phyloP scores from a whole-genome alignment of 2,329 filamentous ascomycete species.

The Xylariaceae sp. region DNA sequence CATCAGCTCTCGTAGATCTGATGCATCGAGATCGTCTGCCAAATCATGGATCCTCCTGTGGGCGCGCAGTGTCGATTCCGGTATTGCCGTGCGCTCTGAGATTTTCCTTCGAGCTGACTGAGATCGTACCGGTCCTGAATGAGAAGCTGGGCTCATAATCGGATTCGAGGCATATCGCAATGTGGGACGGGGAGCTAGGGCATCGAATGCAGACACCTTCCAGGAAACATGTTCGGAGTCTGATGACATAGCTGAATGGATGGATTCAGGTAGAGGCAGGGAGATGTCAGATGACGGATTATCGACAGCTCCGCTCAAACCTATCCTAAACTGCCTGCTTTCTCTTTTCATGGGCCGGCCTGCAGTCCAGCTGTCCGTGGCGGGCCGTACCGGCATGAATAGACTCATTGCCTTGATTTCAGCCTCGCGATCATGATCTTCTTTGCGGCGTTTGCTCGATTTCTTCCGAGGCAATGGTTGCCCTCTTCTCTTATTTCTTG shows the following conservation, averaged over 20 bases:
- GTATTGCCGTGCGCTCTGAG: slow-evolving; percentile 58
- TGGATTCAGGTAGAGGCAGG: slow-evolving; percentile 73
- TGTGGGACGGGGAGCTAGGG: slow-evolving; percentile 85
- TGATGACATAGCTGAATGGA: slow-evolving; percentile 78
- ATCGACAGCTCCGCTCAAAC: slow-evolving; percentile 59
- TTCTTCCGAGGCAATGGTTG: slow-evolving; percentile 69
- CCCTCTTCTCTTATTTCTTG: slow-evolving; percentile 63
- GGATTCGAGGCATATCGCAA: slow-evolving; percentile 75
- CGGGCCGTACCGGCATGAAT: slow-evolving; percentile 68
- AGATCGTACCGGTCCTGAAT: slow-evolving; percentile 53
- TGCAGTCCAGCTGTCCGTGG: slow-evolving; percentile 63
- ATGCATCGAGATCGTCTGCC: slow-evolving; percentile 84
- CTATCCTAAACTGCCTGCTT: slow-evolving; percentile 68
- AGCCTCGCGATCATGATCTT: slow-evolving; percentile 79
- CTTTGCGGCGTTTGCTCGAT: slow-evolving; percentile 77
- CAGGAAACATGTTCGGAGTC: slow-evolving; percentile 77
- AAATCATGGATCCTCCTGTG: slow-evolving; percentile 72
- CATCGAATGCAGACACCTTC: slow-evolving; percentile 78
- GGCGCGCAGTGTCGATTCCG: slow-evolving; percentile 65
- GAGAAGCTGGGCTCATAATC: slow-evolving; percentile 56
- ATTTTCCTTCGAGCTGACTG: slow-evolving; percentile 60
- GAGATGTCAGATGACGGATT: slow-evolving; percentile 75
- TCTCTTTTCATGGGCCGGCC: slow-evolving; percentile 67
- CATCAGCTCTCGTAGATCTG: slow-evolving; percentile 84
- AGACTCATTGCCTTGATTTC: slow-evolving; percentile 87